phyloP scores from a whole-genome alignment of 2,329 filamentous ascomycete genomes.

The Microsporum canis region DNA sequence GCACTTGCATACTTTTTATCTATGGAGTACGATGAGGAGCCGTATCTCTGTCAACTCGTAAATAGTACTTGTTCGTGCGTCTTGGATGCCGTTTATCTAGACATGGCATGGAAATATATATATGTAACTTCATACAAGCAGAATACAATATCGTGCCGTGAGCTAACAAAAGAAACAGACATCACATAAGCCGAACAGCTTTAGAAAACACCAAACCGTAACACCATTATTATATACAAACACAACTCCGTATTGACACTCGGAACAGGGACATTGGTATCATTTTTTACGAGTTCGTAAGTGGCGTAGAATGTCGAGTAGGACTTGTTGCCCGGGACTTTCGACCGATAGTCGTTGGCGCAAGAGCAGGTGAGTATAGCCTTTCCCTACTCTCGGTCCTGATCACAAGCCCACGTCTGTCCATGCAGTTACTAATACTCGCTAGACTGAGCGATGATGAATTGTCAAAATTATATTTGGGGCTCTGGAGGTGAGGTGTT shows the following conservation, averaged over 20 bases:
- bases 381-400: conserved; percentile 80
- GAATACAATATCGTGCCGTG: neutral
- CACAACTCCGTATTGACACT: neutral
- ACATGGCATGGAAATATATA: neutral
- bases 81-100: neutral
- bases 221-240: neutral
- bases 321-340: conserved; percentile 37
- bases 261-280: neutral
- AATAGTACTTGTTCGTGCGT: neutral
- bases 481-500: conserved; percentile 22
- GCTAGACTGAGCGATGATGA: conserved; percentile 30
- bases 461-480: conserved; percentile 33
- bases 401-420: conserved; percentile 61
- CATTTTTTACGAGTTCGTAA: neutral
- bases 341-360: conserved; percentile 38
- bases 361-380: conserved; percentile 45
- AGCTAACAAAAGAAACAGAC: neutral
- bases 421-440: conserved; percentile 22
- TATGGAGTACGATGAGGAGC: neutral
- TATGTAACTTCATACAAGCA: neutral
- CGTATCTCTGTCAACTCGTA: neutral
- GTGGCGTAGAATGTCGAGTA: conserved; percentile 25
- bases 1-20: neutral
- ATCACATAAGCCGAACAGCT: neutral
- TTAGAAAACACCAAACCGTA: neutral